A percentile compares a stretch with the other conserved stretches of the same genome.
phyloP scores from a whole-genome alignment of 1,139 yeast species.

The Kodamaea sp. region DNA sequence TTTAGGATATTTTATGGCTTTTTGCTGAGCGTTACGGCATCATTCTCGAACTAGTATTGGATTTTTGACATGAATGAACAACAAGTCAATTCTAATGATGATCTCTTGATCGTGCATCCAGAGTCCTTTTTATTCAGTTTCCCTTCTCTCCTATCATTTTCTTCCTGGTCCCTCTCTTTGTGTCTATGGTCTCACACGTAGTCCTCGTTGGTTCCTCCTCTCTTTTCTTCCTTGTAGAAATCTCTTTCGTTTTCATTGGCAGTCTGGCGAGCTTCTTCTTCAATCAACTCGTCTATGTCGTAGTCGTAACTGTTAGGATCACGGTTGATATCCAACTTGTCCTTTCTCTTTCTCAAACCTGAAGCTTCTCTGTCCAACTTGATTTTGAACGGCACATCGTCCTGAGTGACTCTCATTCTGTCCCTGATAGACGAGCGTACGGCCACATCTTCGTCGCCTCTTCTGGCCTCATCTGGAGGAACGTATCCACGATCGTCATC shows the following conservation, averaged over 20 bases:
- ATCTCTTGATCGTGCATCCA: too few species aligned
- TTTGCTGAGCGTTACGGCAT: too few species aligned
- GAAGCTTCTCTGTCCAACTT: conserved; percentile 18
- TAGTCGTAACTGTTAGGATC: conserved; percentile 46
- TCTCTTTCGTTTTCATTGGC: conserved; percentile 22
- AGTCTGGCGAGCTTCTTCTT: conserved; percentile 22
- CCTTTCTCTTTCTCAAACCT: conserved; percentile 16
- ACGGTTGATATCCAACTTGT: conserved; percentile 18
- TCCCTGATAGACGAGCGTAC: conserved; percentile 25
- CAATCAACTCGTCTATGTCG: conserved; percentile 53
- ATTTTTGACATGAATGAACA: too few species aligned
- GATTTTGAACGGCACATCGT: conserved; percentile 40
- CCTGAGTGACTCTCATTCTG: conserved; percentile 34
- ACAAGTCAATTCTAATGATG: too few species aligned
- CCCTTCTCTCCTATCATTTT: too few species aligned
- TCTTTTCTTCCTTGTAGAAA: conserved; percentile 32
- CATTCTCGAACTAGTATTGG: too few species aligned
- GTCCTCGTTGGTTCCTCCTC: conserved; percentile 34
- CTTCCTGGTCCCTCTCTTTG: too few species aligned
- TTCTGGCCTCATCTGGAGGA: conserved; percentile 44
- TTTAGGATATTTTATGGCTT: too few species aligned
- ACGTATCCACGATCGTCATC: conserved; percentile 30
- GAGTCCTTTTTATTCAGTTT: too few species aligned
- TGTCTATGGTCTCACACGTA: too few species aligned
- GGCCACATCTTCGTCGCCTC: background rate